phyloP scores from a whole-genome alignment of 1,284 basidiomycete genomes.

The Grifola frondosa region DNA sequence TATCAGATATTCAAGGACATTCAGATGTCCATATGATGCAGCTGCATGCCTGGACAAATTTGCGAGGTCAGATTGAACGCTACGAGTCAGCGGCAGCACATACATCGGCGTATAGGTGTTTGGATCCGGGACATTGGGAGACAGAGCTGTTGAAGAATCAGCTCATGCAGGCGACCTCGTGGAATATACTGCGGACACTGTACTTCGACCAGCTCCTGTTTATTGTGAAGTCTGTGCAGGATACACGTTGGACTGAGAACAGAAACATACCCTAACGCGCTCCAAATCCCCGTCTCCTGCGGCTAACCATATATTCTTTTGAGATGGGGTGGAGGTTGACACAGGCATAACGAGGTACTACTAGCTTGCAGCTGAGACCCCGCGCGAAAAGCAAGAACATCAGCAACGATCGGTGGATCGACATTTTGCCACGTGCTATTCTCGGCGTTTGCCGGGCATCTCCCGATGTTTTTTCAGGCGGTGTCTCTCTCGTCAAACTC shows the following conservation, averaged over 20 bases:
- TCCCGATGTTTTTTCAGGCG: too few relatives aligned
- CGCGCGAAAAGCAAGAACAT: too few relatives aligned
- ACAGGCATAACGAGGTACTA: slow-evolving; percentile 37
- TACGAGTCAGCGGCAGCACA: slow-evolving; percentile 24
- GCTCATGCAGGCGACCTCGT: slow-evolving; percentile 1
- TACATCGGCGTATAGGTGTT: slow-evolving; percentile 89
- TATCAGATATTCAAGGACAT: slow-evolving; percentile 78
- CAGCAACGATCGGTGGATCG: too few relatives aligned
- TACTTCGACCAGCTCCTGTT: slow-evolving; percentile 26
- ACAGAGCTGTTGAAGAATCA: slow-evolving; percentile 47
- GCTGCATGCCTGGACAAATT: slow-evolving; percentile 76
- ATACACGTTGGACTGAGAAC: slow-evolving; percentile 2
- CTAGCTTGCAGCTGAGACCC: too few relatives aligned
- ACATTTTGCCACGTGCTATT: too few relatives aligned
- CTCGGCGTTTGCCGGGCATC: too few relatives aligned
- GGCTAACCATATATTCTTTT: slow-evolving; percentile 89
- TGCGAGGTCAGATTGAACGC: slow-evolving; percentile 5
- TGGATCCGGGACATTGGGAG: slow-evolving; percentile 74
- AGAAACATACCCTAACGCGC: slow-evolving; percentile 32
- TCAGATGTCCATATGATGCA: slow-evolving; percentile 83
- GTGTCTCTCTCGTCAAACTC: too few relatives aligned
- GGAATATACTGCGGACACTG: slow-evolving; percentile 23
- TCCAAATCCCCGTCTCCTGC: slow-evolving; percentile 82
- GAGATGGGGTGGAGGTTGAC: slow-evolving; percentile 24
- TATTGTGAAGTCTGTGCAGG: too few relatives aligned